Evolutionary conservation across 2,329 filamentous ascomycete genomes (phyloP).

Genomic region (Paraphoma sp.): DNA sequence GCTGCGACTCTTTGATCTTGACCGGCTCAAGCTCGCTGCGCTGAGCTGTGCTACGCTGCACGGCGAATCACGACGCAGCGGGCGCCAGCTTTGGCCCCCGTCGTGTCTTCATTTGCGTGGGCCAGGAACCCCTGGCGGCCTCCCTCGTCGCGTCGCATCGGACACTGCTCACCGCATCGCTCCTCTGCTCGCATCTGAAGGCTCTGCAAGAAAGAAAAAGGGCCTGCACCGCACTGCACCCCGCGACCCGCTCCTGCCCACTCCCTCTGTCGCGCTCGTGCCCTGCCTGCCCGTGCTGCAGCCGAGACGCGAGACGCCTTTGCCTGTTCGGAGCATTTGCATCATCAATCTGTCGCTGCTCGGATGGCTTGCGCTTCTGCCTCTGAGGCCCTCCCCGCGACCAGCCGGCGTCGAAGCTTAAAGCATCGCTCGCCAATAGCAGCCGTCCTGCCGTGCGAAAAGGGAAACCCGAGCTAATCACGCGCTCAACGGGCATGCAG

Average conservation of each 20-base stretch:
- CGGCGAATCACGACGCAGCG: constrained; percentile 10
- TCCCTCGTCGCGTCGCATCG: neutral
- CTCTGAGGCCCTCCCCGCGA: constrained; percentile 22
- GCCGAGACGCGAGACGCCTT: neutral
- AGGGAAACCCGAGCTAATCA: constrained; percentile 37
- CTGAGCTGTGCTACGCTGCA: neutral
- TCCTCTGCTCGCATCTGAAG: constrained; percentile 19
- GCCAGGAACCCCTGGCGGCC: constrained; percentile 26
- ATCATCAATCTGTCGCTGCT: constrained; percentile 10
- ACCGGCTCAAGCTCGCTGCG: no score
- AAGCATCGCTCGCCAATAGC: constrained; percentile 31
- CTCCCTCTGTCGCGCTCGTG: neutral
- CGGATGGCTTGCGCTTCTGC: constrained; percentile 27
- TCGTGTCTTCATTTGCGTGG: constrained; percentile 35
- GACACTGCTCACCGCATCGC: constrained; percentile 12
- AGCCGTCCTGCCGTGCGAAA: constrained; percentile 21
- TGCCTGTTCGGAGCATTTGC: constrained; percentile 16
- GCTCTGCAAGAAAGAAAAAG: constrained; percentile 25
- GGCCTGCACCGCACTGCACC: constrained; percentile 17
- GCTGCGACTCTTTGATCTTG: no score
- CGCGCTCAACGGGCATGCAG: constrained; percentile 46
- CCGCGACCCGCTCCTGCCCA: constrained; percentile 23
- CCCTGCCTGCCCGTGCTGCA: neutral
- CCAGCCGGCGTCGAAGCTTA: constrained; percentile 37
- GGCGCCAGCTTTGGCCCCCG: neutral